Evolutionary conservation across 495 filamentous ascomycete genomes (phyloP).

Genomic region (Neurospora sublineolata): DNA sequence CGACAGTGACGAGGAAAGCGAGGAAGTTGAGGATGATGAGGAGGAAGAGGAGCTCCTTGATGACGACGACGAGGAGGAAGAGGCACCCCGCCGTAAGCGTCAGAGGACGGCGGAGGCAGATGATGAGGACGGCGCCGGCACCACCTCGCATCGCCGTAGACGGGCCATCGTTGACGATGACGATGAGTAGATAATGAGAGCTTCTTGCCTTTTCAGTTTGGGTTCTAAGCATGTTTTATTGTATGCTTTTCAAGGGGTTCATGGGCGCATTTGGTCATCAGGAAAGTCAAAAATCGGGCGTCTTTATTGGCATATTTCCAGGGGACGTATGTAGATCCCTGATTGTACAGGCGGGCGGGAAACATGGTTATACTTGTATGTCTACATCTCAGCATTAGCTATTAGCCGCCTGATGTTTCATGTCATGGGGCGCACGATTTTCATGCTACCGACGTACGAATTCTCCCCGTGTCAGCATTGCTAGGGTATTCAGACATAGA

Average conservation of each 20-base stretch:
- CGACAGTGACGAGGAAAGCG: constrained; percentile 59
- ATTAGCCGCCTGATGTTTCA: background rate
- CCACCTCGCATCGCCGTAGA: constrained; percentile 23
- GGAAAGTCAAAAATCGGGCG: background rate
- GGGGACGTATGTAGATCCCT: background rate
- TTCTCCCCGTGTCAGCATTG: background rate
- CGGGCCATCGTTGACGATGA: constrained; percentile 40
- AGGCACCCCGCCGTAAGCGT: constrained; percentile 35
- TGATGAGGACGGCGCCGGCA: constrained; percentile 32
- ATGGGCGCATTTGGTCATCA: constrained; percentile 1
- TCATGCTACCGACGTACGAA: background rate
- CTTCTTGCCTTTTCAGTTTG: background rate
- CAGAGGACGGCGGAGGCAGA: constrained; percentile 31
- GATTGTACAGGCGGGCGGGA: background rate
- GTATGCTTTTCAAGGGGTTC: background rate
- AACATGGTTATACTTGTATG: background rate
- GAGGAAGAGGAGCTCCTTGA: constrained; percentile 40
- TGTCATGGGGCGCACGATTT: background rate
- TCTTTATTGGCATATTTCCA: background rate
- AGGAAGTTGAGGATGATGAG: constrained; percentile 50
- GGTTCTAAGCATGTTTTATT: background rate
- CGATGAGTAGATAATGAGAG: constrained; percentile 25
- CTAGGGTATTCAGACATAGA: background rate
- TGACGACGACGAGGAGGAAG: constrained; percentile 38
- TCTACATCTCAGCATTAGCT: background rate